Evolutionary conservation across 192 early-diverging fungal species (phyloP).

Genomic region (Geosiphon pyriformis): DNA sequence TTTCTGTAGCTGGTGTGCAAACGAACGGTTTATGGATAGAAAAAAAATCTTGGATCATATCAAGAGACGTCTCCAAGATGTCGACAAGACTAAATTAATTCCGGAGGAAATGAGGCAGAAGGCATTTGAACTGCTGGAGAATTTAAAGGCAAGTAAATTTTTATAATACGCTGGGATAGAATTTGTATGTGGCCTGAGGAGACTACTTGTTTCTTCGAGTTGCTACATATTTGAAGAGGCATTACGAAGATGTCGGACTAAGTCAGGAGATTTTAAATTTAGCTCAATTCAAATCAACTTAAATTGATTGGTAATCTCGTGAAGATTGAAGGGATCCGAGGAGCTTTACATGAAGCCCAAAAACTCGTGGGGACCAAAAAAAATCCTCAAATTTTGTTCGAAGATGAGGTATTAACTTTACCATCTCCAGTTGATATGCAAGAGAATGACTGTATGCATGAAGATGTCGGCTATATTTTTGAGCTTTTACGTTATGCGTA

Average conservation of each 20-base stretch:
- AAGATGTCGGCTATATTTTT: slow-evolving; percentile 26
- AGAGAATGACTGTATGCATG: slow-evolving; percentile 4
- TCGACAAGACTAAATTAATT: no score
- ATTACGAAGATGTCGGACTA: slow-evolving; percentile 11
- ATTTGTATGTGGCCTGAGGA: no score
- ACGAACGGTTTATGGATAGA: no score
- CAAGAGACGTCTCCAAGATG: no score
- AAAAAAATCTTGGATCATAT: no score
- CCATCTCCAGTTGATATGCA: background rate
- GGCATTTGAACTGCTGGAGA: no score
- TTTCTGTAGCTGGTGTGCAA: no score
- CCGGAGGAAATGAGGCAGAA: no score
- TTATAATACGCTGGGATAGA: no score
- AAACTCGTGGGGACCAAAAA: background rate
- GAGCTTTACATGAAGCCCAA: slow-evolving; percentile 19
- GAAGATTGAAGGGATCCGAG: slow-evolving; percentile 15
- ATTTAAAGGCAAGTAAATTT: no score
- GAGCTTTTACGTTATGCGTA: slow-evolving; percentile 24
- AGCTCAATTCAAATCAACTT: slow-evolving; percentile 23
- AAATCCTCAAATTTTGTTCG: background rate
- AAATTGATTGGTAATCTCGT: slow-evolving; percentile 15
- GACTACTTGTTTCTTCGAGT: no score
- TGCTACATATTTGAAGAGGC: slow-evolving; percentile 16
- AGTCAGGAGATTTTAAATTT: slow-evolving; percentile 8
- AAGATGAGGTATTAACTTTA: background rate